These are phyloP conservation scores for Dendrobium nobile DNA, from an alignment of 106 monocot species.

Conservation along the genomic window DNA sequence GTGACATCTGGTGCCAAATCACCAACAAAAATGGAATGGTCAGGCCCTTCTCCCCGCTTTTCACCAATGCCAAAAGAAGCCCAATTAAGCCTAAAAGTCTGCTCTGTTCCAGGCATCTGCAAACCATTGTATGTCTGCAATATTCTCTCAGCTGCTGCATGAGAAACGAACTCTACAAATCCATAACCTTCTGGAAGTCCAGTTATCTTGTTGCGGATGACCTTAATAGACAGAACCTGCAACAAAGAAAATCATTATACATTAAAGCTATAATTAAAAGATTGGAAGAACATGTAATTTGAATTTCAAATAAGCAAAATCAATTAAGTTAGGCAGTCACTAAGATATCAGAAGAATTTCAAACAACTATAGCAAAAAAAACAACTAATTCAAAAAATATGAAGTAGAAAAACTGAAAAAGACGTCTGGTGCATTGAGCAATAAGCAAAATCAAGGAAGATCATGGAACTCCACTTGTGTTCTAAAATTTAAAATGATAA, in stretches of 20 bases:
- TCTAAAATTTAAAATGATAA: neutral
- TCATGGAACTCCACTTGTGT: neutral
- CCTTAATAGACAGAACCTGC: constrained; percentile 81
- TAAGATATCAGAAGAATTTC: neutral
- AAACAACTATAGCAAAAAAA: neutral
- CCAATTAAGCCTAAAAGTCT: constrained; percentile 86
- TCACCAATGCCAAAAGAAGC: constrained; percentile 94
- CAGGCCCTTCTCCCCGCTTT: constrained; percentile 67
- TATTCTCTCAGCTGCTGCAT: constrained; percentile 80
- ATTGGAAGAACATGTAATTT: neutral
- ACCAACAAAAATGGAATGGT: constrained; percentile 95
- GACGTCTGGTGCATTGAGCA: neutral
- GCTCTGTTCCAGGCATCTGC: constrained; percentile 93
- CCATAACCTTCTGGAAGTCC: constrained; percentile 96
- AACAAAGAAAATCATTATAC: constrained; percentile 6
- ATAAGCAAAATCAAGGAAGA: neutral
- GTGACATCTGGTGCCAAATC: constrained; percentile 98
- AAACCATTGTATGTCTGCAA: constrained; percentile 85
- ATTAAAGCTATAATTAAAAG: neutral
- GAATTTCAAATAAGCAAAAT: neutral
- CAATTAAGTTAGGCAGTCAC: too few species aligned
- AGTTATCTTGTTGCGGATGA: constrained; percentile 91
- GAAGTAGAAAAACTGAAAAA: neutral
- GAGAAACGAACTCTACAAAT: constrained; percentile 88
- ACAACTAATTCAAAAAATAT: neutral